Conservation (phyloP, 768 basidiomycete species). For the Trametes meyenii region DNA sequence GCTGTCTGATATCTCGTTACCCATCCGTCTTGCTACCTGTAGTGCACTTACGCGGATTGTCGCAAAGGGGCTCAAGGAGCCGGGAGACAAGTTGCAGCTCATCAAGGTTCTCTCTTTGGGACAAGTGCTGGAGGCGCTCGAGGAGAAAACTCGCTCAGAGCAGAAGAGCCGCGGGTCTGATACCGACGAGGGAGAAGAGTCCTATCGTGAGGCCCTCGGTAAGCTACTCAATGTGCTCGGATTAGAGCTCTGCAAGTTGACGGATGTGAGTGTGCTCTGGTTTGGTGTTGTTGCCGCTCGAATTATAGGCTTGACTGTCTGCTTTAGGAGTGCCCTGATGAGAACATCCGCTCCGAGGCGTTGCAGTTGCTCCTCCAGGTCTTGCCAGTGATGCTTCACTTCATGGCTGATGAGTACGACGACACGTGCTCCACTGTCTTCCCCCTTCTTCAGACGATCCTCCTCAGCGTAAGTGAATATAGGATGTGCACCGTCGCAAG, state of each 20-base stretch:
- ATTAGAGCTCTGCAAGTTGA: conserved; percentile 77
- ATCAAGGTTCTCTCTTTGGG: conserved; percentile 87
- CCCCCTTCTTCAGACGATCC: conserved; percentile 73
- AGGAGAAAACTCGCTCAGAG: conserved; percentile 70
- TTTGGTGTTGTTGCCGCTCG: neutral
- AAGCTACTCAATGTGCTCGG: conserved; percentile 82
- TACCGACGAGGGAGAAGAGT: conserved; percentile 86
- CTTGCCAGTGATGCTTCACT: conserved; percentile 81
- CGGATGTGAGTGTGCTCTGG: conserved; percentile 58
- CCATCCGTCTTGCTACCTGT: conserved; percentile 83
- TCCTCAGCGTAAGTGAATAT: conserved; percentile 62
- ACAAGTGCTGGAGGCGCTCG: conserved; percentile 79
- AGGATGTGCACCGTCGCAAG: neutral
- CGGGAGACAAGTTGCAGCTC: conserved; percentile 85
- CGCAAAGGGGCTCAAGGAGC: conserved; percentile 92
- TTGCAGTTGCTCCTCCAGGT: conserved; percentile 62
- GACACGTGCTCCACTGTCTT: conserved; percentile 88
- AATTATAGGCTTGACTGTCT: neutral
- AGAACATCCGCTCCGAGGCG: conserved; percentile 66
- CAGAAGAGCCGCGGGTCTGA: conserved; percentile 67
- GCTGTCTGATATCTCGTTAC: conserved; percentile 73
- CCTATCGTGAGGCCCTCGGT: conserved; percentile 87
- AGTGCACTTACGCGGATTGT: conserved; percentile 81
- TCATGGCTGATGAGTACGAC: conserved; percentile 89
- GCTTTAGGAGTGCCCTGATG: conserved; percentile 58